phyloP scores from a whole-genome alignment of 768 basidiomycete genomes.

The Candolleomyces efflorescens region DNA sequence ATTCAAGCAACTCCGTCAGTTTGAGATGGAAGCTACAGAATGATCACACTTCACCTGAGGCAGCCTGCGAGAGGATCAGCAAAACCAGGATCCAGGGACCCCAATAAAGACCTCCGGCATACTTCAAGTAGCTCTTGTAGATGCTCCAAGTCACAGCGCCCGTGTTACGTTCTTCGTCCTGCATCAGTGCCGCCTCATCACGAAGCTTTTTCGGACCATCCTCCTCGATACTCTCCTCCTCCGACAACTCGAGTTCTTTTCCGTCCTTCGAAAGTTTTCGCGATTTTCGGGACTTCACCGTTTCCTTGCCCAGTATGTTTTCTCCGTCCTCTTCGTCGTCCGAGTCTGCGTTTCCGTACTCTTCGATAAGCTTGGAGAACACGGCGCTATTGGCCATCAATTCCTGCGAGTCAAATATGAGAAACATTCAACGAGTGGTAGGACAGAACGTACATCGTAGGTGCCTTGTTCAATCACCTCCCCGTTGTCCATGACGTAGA shows the following conservation, averaged over 20 bases:
- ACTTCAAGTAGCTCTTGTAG: conserved; percentile 44
- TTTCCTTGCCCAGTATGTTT: no score
- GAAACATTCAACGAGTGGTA: neutral
- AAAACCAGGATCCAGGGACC: conserved; percentile 41
- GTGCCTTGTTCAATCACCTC: conserved; percentile 52
- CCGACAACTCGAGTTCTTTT: no score
- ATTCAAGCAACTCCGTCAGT: neutral
- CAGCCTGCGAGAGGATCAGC: conserved; percentile 43
- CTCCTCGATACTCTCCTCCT: no score
- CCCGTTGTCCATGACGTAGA: conserved; percentile 51
- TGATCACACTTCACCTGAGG: conserved; percentile 35
- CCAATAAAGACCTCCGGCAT: conserved; percentile 47
- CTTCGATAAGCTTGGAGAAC: conserved; percentile 51
- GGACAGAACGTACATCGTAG: conserved; percentile 29
- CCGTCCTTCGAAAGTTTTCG: no score
- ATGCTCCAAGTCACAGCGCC: conserved; percentile 48
- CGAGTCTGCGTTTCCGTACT: conserved; percentile 43
- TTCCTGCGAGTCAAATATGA: conserved; percentile 24
- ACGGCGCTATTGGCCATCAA: conserved; percentile 39
- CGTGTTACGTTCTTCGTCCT: conserved; percentile 52
- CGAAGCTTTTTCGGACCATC: no score
- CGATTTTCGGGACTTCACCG: no score
- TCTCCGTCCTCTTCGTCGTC: conserved; percentile 25
- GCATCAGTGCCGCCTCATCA: conserved; percentile 34
- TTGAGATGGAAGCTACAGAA: conserved; percentile 18